Evolutionary conservation across 2,329 filamentous ascomycete genomes (phyloP), one percentile per base, ranked within the genome.

Genomic region (Trichothecium sympodiale): DNA sequence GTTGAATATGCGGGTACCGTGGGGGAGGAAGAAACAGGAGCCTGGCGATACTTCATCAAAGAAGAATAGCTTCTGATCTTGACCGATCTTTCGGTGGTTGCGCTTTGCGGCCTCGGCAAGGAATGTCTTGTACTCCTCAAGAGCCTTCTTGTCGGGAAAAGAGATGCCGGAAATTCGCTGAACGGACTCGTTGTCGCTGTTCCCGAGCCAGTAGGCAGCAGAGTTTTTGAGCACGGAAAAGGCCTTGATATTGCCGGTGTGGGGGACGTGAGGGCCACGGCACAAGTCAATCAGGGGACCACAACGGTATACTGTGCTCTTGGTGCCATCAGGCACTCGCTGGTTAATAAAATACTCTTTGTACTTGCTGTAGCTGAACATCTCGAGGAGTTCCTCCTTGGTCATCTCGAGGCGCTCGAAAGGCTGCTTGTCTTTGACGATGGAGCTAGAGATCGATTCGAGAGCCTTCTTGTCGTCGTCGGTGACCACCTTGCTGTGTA

Each of bases 101-200:
- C 91, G 81, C 70, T 94, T 94, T 42, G 91, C 89, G n/a, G 91
- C 91, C 63, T 98, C 91, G 52, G 94, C 89, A 20, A 98, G 72
- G 63, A 94, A 93, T 53, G 89, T 87, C 64, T 94, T 80, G 66
- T 96, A 87, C 52, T 93, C 87, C 32, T 83, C 78, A 64, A 98
- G 84, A 51, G 78, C 74, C 65, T 94, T 94, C 74, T 98, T 96
- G 61, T 94, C 87, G 4, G 89, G 89, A 60, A 77, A 98, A 5
- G 87, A 93, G 39, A 98, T 82, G 60, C 91, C 91, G 51, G 95
- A 94, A 50, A 98, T 93, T 53, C 91, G 81, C 63, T 98, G 91
- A 31, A 98, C 72, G 18, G 88, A 93, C 60, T 96, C 89, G 57
- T 96, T 95, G 54, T 81, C 77, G 53, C 87, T 81, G 57, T 95